Base-by-base conservation (phyloP, 1,284 basidiomycete species). In the Fomitopsis pinicola region DNA sequence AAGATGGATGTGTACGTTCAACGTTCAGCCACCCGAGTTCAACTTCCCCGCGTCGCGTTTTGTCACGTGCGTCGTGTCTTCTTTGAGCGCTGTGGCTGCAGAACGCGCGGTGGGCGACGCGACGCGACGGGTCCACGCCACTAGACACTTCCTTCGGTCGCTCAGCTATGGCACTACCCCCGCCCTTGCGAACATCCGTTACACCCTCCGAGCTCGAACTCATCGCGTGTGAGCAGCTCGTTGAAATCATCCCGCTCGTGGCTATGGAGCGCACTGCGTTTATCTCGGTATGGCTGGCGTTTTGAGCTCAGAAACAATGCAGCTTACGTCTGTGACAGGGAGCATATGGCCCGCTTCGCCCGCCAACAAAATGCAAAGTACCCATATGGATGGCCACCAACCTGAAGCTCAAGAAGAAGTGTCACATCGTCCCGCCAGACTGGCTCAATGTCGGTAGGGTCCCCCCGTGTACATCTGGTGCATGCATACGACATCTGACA, bases 371-470 rank as follows among this genome's bases (percentile, higher is more conserved):
- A 72, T 81, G 89, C 26, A 81, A 82, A 62, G 86, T 98, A 10
- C 97, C 97, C 0, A 80, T 98, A 5, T 99, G 97, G 97, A 89
- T 99, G 76, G 97, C 95, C 0, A 78, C 93, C 6, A 94, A 97
- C 68, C 79, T 99, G 59, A 98, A 98, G 75, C 76, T 89, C 66
- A 97, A 97, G 80, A 90, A 92, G 69, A 97, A 97, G 74, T 98
- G 97, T 65, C 85, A 93, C 66, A 92, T 99, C 50, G 82, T 98
- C 5, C 82, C 94, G 0, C 97, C 97, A 1, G 81, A 84, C 30
- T 99, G 97, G 97, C 80, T 99, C 35, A 85, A 80, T 59, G 83
- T 92, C 55, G 95, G 96, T 95, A 63, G 62, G 88, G 42, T 6
- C 9, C 26, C n/a, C 8, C 3, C 8, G 4, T 28, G 1, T 56